Conservation (phyloP, 2,329 filamentous ascomycete species). For the Metarhizium album region DNA sequence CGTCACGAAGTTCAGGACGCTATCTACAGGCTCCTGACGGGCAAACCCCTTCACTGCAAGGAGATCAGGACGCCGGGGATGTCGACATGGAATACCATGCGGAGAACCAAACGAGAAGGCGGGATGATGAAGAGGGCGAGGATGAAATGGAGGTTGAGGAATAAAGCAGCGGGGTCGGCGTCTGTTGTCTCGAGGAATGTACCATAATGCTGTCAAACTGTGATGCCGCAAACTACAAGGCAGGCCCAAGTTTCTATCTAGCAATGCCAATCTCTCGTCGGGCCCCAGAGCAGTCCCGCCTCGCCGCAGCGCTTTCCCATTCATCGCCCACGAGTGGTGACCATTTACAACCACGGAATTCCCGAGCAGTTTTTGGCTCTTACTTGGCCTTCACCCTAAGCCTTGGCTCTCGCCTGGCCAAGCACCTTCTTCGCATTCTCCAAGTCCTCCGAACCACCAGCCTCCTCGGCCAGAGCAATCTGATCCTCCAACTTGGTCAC, state of each 20-base stretch:
- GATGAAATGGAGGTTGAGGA: slow-evolving; percentile 51
- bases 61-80: slow-evolving; percentile 34
- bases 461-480: slow-evolving; percentile 46
- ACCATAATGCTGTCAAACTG: neutral
- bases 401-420: slow-evolving; percentile 32
- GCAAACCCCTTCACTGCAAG: slow-evolving; percentile 14
- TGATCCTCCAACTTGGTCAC: slow-evolving; percentile 64
- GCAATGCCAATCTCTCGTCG: neutral
- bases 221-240: neutral
- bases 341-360: neutral
- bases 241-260: neutral
- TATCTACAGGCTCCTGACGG: slow-evolving; percentile 7
- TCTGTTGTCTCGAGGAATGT: neutral
- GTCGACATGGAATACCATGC: slow-evolving; percentile 45
- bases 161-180: slow-evolving; percentile 8
- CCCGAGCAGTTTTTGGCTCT: too few species aligned
- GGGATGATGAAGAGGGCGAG: slow-evolving; percentile 31
- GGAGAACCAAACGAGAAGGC: slow-evolving; percentile 13
- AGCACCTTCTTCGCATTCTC: slow-evolving; percentile 44
- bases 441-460: slow-evolving; percentile 37
- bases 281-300: neutral
- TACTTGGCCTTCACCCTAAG: neutral
- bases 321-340: neutral
- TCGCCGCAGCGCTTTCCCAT: neutral
- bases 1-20: slow-evolving; percentile 4